These are phyloP conservation scores for Breynia disticha DNA, from an alignment of 441 rosid species.

Conservation along the genomic window DNA sequence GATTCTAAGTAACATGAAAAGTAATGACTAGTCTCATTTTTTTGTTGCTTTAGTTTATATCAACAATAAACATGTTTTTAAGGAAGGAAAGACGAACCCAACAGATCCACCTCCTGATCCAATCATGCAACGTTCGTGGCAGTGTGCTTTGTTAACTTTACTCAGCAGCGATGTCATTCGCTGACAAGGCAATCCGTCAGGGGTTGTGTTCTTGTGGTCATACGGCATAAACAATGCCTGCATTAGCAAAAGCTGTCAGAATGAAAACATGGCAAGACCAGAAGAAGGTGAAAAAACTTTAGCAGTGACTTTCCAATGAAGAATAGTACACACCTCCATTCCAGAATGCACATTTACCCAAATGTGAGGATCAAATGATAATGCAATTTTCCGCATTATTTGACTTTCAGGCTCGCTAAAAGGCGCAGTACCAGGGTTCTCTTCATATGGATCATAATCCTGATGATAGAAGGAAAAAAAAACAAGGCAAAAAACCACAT, in stretches of 20 bases:
- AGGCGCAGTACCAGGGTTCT: conserved; percentile 90
- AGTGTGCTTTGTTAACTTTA: conserved; percentile 60
- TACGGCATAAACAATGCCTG: conserved; percentile 98
- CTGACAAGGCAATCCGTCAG: conserved; percentile 50
- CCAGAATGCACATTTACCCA: conserved; percentile 99
- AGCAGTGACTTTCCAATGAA: background rate
- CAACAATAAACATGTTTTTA: conserved; percentile 5
- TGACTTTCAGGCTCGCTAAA: conserved; percentile 97
- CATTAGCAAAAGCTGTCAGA: background rate
- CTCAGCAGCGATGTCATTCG: conserved; percentile 69
- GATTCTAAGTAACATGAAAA: too few species aligned
- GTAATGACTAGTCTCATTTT: too few species aligned
- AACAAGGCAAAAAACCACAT: conserved; percentile 11
- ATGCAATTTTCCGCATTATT: conserved; percentile 83
- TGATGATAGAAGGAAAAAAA: conserved; percentile 19
- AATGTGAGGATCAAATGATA: conserved; percentile 85
- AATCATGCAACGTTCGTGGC: conserved; percentile 73
- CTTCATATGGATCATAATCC: conserved; percentile 99
- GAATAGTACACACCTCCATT: conserved; percentile 61
- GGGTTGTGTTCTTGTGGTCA: conserved; percentile 90
- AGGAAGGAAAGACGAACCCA: conserved; percentile 53
- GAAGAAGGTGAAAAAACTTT: background rate
- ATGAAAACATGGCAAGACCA: background rate
- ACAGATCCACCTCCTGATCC: conserved; percentile 99
- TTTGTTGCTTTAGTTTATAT: too few species aligned